Conservation (phyloP, 164 flowering plant genomes). For the Paratinospora sagittata region DNA sequence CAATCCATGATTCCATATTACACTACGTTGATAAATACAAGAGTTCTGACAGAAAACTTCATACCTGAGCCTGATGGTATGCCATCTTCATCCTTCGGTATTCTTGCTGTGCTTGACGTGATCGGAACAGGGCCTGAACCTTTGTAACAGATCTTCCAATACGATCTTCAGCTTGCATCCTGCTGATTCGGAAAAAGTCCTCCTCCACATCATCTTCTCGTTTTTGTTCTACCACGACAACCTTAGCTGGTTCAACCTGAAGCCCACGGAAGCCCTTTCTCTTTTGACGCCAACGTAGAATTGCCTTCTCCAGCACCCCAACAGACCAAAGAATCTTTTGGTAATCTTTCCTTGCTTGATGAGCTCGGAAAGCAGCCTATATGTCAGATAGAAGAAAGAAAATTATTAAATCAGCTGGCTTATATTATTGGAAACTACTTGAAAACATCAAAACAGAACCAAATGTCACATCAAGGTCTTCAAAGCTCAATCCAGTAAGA, state of each 20-base stretch:
- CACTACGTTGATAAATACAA: neutral
- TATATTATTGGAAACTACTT: neutral
- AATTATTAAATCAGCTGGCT: neutral
- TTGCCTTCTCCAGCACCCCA: conserved; percentile 87
- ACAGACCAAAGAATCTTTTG: conserved; percentile 87
- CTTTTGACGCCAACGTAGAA: conserved; percentile 83
- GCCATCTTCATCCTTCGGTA: conserved; percentile 79
- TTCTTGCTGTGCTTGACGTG: conserved; percentile 72
- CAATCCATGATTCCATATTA: neutral
- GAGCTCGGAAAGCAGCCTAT: conserved; percentile 84
- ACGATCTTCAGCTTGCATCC: conserved; percentile 82
- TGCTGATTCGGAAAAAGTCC: conserved; percentile 64
- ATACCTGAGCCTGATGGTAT: conserved; percentile 54
- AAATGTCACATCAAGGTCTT: neutral
- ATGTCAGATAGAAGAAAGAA: neutral
- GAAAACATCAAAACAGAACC: neutral
- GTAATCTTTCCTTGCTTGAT: conserved; percentile 67
- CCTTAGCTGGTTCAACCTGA: conserved; percentile 34
- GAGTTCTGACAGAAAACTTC: neutral
- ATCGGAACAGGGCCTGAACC: conserved; percentile 90
- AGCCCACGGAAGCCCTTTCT: conserved; percentile 89
- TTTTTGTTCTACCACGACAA: conserved; percentile 14
- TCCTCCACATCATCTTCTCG: conserved; percentile 51
- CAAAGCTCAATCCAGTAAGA: neutral
- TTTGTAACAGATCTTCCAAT: conserved; percentile 72